Conservation (phyloP, 2,329 filamentous ascomycete genomes). For the Huntiella abstrusa region DNA sequence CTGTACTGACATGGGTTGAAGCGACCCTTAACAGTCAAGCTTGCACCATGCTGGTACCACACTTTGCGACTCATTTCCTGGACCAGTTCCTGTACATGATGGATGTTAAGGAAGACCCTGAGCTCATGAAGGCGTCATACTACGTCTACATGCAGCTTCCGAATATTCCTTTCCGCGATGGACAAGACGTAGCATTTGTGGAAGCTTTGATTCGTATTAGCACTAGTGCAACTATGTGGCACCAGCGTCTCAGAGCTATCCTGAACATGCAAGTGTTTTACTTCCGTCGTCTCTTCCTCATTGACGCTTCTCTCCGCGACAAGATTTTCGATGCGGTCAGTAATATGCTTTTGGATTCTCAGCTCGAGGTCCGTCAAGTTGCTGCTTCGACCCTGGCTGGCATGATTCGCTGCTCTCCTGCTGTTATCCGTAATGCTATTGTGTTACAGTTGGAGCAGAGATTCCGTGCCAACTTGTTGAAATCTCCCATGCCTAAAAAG, state of each 20-base stretch:
- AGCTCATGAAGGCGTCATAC: conserved; percentile 84
- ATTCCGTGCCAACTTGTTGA: conserved; percentile 59
- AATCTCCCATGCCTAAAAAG: conserved; percentile 72
- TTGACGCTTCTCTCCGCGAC: conserved; percentile 54
- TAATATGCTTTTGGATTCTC: conserved; percentile 77
- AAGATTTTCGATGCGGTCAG: conserved; percentile 82
- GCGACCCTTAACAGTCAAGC: conserved; percentile 78
- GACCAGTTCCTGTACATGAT: conserved; percentile 97
- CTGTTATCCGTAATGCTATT: conserved; percentile 56
- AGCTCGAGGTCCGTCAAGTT: conserved; percentile 84
- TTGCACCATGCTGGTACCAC: conserved; percentile 74
- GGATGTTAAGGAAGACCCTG: conserved; percentile 97
- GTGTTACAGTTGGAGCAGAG: conserved; percentile 57
- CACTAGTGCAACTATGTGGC: conserved; percentile 70
- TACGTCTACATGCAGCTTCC: conserved; percentile 92
- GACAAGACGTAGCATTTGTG: conserved; percentile 73
- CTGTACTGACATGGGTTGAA: conserved; percentile 87
- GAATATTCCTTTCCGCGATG: conserved; percentile 79
- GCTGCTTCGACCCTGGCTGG: conserved; percentile 86
- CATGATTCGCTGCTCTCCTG: conserved; percentile 92
- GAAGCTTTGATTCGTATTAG: conserved; percentile 75
- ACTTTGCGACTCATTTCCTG: conserved; percentile 80
- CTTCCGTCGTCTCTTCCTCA: conserved; percentile 86
- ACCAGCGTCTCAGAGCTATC: conserved; percentile 81
- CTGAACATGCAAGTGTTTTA: conserved; percentile 99